Percentiles rank a stretch among this genome's conserved stretches.
Evolutionary conservation across 257 asterid genomes (phyloP).

Genomic region (Przewalskia tangutica): DNA sequence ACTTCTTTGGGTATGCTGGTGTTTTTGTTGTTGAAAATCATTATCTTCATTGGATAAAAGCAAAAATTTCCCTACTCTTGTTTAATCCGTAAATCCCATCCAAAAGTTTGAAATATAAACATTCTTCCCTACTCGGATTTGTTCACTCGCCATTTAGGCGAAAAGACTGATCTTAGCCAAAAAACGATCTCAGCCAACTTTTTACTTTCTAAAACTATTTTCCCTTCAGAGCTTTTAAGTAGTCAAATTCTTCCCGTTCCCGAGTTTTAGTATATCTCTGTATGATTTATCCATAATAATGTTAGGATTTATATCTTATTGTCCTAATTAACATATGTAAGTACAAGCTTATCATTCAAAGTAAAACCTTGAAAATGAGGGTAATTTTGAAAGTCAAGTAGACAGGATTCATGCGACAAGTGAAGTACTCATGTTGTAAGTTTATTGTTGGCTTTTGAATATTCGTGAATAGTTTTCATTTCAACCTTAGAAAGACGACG

Average conservation of each 20-base stretch:
- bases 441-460: background rate
- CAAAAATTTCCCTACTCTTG: background rate
- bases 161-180: background rate
- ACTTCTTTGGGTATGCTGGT: too few species aligned
- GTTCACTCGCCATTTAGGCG: background rate
- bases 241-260: background rate
- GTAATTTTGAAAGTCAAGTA: background rate
- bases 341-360: background rate
- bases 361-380: background rate
- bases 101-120: background rate
- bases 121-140: background rate
- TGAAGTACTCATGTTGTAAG: background rate
- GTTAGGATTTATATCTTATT: background rate
- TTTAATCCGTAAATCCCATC: background rate
- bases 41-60: background rate
- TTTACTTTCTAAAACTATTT: background rate
- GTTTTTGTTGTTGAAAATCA: background rate
- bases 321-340: background rate
- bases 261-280: background rate
- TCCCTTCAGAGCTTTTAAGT: background rate
- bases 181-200: background rate
- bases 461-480: background rate
- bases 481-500: background rate
- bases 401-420: background rate
- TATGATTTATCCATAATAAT: background rate